Conservation (phyloP, 1,284 basidiomycete species). For the Ganoderma meredithae region DNA sequence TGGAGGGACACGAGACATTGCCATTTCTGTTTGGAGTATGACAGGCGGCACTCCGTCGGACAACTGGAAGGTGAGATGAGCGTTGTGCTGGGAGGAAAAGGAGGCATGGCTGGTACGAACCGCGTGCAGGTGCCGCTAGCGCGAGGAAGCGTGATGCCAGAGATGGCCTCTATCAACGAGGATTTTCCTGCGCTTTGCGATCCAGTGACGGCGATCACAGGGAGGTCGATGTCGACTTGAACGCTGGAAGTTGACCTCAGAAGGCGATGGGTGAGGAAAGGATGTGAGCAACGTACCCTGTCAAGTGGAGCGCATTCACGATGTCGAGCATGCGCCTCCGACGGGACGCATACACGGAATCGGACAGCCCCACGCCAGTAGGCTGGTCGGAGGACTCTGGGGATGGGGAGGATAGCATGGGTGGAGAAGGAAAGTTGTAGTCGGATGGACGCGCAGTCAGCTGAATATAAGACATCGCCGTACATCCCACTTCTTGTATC, state of each 20-base stretch:
- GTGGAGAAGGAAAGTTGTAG: not conserved
- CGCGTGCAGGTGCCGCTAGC: constrained; percentile 73
- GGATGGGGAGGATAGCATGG: not conserved
- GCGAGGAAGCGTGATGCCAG: constrained; percentile 72
- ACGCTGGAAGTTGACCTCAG: constrained; percentile 48
- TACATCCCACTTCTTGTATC: not conserved
- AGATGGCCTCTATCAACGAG: constrained; percentile 77
- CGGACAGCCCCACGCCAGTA: constrained; percentile 49
- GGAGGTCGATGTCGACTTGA: constrained; percentile 71
- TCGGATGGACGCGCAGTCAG: not conserved
- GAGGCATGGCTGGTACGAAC: constrained; percentile 34
- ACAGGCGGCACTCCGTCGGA: constrained; percentile 72
- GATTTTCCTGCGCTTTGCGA: constrained; percentile 71
- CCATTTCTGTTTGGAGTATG: constrained; percentile 58
- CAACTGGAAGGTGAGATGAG: constrained; percentile 50
- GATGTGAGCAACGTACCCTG: constrained; percentile 51
- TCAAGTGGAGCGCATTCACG: constrained; percentile 60
- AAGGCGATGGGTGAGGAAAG: constrained; percentile 3
- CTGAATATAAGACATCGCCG: not conserved
- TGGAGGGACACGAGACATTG: constrained; percentile 66
- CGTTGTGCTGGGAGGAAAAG: not conserved
- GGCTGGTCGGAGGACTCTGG: not conserved
- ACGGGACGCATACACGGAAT: constrained; percentile 44
- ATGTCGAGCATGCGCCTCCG: constrained; percentile 57
- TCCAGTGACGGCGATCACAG: constrained; percentile 62